Evolutionary conservation across 2,329 filamentous ascomycete species (phyloP).

Genomic region (Leptographium radiaticola): DNA sequence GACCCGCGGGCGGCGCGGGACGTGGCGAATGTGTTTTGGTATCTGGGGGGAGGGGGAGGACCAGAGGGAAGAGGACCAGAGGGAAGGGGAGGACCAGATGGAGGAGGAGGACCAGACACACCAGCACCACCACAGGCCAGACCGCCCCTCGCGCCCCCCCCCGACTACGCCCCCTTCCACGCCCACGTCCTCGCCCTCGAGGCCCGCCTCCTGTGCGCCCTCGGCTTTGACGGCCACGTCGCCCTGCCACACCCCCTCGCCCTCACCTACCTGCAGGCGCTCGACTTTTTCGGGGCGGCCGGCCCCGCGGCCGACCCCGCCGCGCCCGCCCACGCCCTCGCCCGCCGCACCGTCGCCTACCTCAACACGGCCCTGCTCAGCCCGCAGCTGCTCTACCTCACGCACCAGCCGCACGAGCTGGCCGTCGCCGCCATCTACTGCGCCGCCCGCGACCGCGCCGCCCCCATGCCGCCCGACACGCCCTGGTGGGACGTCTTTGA

Average conservation of each 20-base stretch:
- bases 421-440: constrained; percentile 85
- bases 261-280: constrained; percentile 82
- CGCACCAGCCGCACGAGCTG: constrained; percentile 76
- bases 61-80: background rate
- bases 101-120: background rate
- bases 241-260: constrained; percentile 76
- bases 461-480: constrained; percentile 60
- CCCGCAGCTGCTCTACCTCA: constrained; percentile 80
- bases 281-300: constrained; percentile 47
- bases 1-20: constrained; percentile 65
- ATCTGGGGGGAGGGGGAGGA: constrained; percentile 34
- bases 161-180: constrained; percentile 53
- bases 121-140: constrained; percentile 29
- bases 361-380: constrained; percentile 79
- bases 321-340: constrained; percentile 41
- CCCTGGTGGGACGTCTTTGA: constrained; percentile 99
- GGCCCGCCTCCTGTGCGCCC: constrained; percentile 57
- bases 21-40: constrained; percentile 72
- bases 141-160: too few relatives aligned
- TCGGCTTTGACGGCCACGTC: constrained; percentile 76
- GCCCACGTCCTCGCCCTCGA: constrained; percentile 59
- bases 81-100: background rate
- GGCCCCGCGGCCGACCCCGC: constrained; percentile 11
- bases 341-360: constrained; percentile 53
- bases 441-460: constrained; percentile 62